These are phyloP conservation scores for Eleusine coracana DNA, from an alignment of 176 grass and related monocot species.

Conservation along the genomic window DNA sequence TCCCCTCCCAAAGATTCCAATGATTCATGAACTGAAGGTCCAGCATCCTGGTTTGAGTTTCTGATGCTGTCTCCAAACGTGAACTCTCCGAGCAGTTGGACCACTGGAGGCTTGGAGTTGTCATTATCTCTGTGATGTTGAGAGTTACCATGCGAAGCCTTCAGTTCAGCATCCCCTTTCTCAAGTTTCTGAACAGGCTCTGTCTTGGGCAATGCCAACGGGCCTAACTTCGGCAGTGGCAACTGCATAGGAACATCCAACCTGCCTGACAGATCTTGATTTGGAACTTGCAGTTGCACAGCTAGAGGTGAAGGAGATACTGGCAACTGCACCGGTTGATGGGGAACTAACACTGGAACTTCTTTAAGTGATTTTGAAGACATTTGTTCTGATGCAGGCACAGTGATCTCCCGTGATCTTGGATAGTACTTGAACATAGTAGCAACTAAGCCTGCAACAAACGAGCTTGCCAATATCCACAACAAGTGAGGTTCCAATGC, in stretches of 20 bases:
- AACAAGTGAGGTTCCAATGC: conserved; percentile 32
- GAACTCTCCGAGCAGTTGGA: conserved; percentile 55
- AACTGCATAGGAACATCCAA: background rate
- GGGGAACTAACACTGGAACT: conserved; percentile 15
- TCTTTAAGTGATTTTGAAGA: background rate
- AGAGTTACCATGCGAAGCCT: conserved; percentile 3
- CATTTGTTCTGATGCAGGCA: background rate
- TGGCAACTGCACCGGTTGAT: background rate
- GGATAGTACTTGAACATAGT: conserved; percentile 38
- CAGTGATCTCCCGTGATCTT: conserved; percentile 6
- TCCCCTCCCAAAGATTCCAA: background rate
- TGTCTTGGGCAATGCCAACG: background rate
- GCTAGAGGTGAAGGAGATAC: background rate
- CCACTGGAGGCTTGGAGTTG: conserved; percentile 34
- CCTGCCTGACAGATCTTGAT: background rate
- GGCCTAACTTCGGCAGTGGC: background rate
- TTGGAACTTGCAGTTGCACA: background rate
- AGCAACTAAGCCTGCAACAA: conserved; percentile 30
- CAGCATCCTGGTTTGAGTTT: conserved; percentile 16
- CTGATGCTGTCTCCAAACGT: conserved; percentile 14
- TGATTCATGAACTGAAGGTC: conserved; percentile 26
- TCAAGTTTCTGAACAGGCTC: conserved; percentile 25
- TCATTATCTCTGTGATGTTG: conserved; percentile 4
- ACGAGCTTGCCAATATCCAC: conserved; percentile 35
- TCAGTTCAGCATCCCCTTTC: conserved; percentile 10